A percentile compares a stretch with the other conserved stretches of the same genome.
phyloP scores from a whole-genome alignment of 352 stramenopile genomes.

The Phytophthora vignae region DNA sequence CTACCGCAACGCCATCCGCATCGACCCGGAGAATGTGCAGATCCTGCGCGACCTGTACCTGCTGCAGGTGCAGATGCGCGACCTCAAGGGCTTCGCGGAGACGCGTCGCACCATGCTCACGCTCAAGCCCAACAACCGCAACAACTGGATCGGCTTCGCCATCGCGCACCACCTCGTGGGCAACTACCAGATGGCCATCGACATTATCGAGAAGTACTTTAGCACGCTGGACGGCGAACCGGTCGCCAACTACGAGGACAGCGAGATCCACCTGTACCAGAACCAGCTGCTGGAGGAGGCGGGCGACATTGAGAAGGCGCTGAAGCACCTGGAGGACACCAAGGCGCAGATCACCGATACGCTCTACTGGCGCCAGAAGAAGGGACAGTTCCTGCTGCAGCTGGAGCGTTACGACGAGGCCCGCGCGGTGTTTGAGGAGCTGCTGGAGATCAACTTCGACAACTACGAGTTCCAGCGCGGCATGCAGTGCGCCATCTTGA shows the following conservation, averaged over 20 bases:
- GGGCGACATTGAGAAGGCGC: constrained; percentile 82
- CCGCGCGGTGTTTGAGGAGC: constrained; percentile 63
- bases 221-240: constrained; percentile 82
- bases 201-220: constrained; percentile 97
- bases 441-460: constrained; percentile 91
- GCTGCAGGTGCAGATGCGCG: constrained; percentile 94
- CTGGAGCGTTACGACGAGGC: constrained; percentile 77
- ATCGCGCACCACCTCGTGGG: constrained; percentile 95
- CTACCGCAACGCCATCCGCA: constrained; percentile 97
- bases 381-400: constrained; percentile 75
- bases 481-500: constrained; percentile 82
- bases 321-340: constrained; percentile 88
- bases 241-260: constrained; percentile 92
- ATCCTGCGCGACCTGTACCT: constrained; percentile 97
- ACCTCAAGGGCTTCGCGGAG: constrained; percentile 94
- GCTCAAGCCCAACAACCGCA: constrained; percentile 94
- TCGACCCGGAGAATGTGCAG: constrained; percentile 97
- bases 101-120: constrained; percentile 94
- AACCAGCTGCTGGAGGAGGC: constrained; percentile 94
- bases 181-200: constrained; percentile 93
- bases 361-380: constrained; percentile 80
- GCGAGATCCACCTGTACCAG: constrained; percentile 97
- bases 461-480: constrained; percentile 92
- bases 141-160: constrained; percentile 98
- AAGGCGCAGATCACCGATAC: constrained; percentile 81